phyloP scores from a whole-genome alignment of 345 rosid genomes.

The Nephelium lappaceum region DNA sequence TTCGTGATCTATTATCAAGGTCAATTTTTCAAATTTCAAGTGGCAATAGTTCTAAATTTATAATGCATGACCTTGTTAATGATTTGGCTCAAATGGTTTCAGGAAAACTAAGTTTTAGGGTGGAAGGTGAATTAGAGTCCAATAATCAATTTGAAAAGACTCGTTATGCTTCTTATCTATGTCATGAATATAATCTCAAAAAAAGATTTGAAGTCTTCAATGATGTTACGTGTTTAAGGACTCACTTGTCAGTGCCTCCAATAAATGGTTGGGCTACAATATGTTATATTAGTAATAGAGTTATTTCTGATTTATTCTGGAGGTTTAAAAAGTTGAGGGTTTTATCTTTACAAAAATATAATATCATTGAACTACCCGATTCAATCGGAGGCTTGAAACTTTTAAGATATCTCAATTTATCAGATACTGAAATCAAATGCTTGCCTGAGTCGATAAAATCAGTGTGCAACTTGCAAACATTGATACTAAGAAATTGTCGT shows the following conservation, averaged over 20 bases:
- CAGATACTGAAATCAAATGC: background rate
- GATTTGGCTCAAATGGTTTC: constrained; percentile 1
- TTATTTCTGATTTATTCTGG: background rate
- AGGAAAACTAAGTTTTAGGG: background rate
- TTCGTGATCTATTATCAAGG: constrained; percentile 2
- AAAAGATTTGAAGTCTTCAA: background rate
- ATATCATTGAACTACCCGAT: background rate
- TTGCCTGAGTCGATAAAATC: constrained; percentile 15
- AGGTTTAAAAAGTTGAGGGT: background rate
- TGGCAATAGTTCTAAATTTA: background rate
- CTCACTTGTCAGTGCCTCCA: background rate
- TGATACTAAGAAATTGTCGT: background rate
- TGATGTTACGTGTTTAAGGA: background rate
- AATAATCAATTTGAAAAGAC: background rate
- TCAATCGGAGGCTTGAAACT: constrained; percentile 1
- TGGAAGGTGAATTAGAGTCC: background rate
- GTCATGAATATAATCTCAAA: background rate
- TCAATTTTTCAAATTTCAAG: constrained; percentile 13
- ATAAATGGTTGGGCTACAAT: no score
- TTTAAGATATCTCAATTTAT: constrained; percentile 13
- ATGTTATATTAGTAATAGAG: background rate
- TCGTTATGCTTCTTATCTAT: background rate
- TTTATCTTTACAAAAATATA: background rate
- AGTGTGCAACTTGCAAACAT: constrained; percentile 6
- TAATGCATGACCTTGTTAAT: background rate